These are phyloP conservation scores for Fragilariopsis cylindrus DNA, from an alignment of 108 stramenopile species.

Conservation along the genomic window DNA sequence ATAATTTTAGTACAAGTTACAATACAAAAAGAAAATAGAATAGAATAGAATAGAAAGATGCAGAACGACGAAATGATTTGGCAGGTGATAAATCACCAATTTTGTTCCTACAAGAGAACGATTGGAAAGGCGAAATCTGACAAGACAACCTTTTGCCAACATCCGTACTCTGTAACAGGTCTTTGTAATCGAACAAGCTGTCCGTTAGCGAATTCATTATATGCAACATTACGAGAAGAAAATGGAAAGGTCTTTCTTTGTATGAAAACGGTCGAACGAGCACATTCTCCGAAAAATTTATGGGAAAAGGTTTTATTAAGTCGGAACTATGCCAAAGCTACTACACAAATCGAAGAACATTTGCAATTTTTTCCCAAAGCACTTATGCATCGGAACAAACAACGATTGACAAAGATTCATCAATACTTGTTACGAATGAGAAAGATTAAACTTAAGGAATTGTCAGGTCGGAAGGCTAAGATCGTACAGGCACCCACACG, in stretches of 20 bases:
- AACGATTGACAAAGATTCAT: conserved; percentile 98
- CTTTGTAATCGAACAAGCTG: conserved; percentile 95
- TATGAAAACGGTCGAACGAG: conserved; percentile 96
- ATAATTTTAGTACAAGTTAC: no score
- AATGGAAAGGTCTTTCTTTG: conserved; percentile 90
- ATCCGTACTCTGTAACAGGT: conserved; percentile 96
- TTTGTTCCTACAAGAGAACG: conserved; percentile 95
- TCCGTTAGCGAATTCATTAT: conserved; percentile 95
- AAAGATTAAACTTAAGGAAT: conserved; percentile 88
- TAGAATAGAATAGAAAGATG: conserved; percentile 37
- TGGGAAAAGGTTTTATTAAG: conserved; percentile 96
- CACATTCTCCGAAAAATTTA: conserved; percentile 95
- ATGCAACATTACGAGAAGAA: conserved; percentile 97
- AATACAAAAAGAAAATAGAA: no score
- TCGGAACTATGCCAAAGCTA: conserved; percentile 92
- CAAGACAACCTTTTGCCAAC: conserved; percentile 94
- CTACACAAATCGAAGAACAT: conserved; percentile 89
- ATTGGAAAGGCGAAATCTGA: conserved; percentile 80
- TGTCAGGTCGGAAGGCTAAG: conserved; percentile 74
- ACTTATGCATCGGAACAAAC: conserved; percentile 94
- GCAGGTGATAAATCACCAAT: conserved; percentile 96
- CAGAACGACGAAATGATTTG: conserved; percentile 99
- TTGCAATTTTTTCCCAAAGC: conserved; percentile 95
- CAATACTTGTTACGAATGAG: conserved; percentile 98
- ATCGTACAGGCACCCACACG: conserved; percentile 69